Conservation (phyloP, 306 rosid species). For the Arachis hypogaea region DNA sequence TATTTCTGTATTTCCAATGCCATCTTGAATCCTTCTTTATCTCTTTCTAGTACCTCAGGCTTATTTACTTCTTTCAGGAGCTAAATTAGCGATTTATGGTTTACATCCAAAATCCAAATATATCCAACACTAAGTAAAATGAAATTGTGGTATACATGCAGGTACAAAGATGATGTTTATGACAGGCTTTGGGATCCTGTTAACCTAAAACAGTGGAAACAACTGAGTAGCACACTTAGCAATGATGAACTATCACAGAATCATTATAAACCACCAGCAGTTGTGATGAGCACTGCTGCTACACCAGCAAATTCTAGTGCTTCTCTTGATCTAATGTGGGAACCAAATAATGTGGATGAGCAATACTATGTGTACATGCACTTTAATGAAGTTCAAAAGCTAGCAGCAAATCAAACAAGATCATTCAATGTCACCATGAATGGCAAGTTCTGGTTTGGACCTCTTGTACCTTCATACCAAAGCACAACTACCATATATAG, state of each 20-base stretch:
- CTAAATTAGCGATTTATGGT: background rate
- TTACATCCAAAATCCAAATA: background rate
- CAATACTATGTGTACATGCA: constrained; percentile 35
- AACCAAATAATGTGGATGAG: background rate
- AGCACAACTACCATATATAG: accelerated
- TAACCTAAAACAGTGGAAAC: background rate
- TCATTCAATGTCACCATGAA: constrained; percentile 31
- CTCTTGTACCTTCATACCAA: constrained; percentile 3
- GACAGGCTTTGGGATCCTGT: constrained; percentile 38
- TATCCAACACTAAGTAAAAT: background rate
- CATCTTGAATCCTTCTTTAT: too few species aligned
- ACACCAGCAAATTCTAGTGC: constrained; percentile 25
- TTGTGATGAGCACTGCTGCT: constrained; percentile 47
- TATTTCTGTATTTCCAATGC: too few species aligned
- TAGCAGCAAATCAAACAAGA: constrained; percentile 39
- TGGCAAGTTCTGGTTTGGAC: constrained; percentile 17
- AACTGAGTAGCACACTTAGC: constrained; percentile 24
- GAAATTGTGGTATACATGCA: constrained; percentile 1
- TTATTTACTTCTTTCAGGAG: too few species aligned
- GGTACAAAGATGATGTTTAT: constrained; percentile 48
- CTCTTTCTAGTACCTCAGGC: too few species aligned
- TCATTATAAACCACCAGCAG: constrained; percentile 32
- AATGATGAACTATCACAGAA: background rate
- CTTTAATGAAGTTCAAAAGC: constrained; percentile 40
- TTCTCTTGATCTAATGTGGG: constrained; percentile 22